These are phyloP conservation scores for Marasmius sp. DNA, from an alignment of 1,284 basidiomycete genomes.

Conservation along the genomic window DNA sequence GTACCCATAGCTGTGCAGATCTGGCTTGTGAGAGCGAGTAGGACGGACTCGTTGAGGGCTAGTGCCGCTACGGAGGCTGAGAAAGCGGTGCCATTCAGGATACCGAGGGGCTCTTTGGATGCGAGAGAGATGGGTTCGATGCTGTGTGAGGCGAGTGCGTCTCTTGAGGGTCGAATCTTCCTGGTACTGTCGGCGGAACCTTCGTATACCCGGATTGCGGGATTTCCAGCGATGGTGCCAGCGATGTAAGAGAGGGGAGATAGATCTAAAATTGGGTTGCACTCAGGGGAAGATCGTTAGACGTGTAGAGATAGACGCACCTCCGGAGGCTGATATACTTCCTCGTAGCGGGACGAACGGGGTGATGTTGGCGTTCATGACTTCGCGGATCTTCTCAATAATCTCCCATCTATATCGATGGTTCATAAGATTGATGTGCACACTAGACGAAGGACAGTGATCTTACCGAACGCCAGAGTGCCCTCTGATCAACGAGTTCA, in stretches of 20 bases:
- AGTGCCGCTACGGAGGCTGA: slow-evolving; percentile 30
- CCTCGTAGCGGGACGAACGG: slow-evolving; percentile 59
- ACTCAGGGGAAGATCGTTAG: background rate
- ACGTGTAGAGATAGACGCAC: background rate
- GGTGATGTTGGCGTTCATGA: slow-evolving; percentile 51
- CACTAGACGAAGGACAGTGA: slow-evolving; percentile 19
- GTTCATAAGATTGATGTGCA: slow-evolving; percentile 41
- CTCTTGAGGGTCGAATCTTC: slow-evolving; percentile 39
- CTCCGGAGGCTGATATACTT: slow-evolving; percentile 54
- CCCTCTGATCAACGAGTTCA: slow-evolving; percentile 59
- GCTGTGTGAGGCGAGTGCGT: slow-evolving; percentile 44
- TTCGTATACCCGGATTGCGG: slow-evolving; percentile 47
- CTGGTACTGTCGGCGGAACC: slow-evolving; percentile 33
- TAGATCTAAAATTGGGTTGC: slow-evolving; percentile 31
- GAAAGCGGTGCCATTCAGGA: slow-evolving; percentile 62
- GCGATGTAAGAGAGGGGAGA: slow-evolving; percentile 59
- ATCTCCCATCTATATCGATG: background rate
- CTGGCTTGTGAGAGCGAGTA: slow-evolving; percentile 51
- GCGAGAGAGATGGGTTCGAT: slow-evolving; percentile 49
- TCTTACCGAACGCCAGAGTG: slow-evolving; percentile 60
- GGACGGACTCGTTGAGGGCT: slow-evolving; percentile 50
- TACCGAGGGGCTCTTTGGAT: slow-evolving; percentile 58
- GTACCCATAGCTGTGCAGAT: slow-evolving; percentile 60
- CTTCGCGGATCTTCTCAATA: slow-evolving; percentile 25
- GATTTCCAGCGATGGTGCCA: slow-evolving; percentile 51